Base-by-base conservation (phyloP, 139 green algal genomes). In the Haematococcus sp. region DNA sequence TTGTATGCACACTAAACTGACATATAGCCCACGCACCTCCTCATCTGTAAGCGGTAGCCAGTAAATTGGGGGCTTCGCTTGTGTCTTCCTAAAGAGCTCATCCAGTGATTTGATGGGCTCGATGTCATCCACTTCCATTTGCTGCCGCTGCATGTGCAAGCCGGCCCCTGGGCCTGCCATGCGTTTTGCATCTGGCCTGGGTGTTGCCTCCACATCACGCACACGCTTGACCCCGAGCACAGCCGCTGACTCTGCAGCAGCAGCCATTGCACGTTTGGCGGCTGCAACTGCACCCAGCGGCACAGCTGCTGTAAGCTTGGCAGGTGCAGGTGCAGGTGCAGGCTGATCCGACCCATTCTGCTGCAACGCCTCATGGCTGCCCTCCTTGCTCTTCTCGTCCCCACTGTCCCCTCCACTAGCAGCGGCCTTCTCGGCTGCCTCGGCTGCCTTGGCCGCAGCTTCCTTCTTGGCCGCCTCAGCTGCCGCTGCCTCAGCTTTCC, bases 21-120 rank as follows among this genome's bases (percentile, higher is more conserved):
- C 40, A 49, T 49, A 11, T 49, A 11, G 40, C 40, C 7, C 7
- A 56, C 63, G 34, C 19, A 88, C 82, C 58, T 91, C 74, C 32
- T 86, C 87, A 4, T 94, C 86, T 22, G 86, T 91, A 27, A 97
- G 79, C 28, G 92, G 92, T 74, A 97, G 77, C 80, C 86, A 97
- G 79, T 94, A 97, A 33, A 97, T 76, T 15, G 54, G 49, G 4
- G 92, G 92, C 84, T 91, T 89, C 40, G 80, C 59, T n/a, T 67
- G 70, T 0, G 92, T 97, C 81, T 93, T 93, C 4, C 79, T 74
- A 68, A 97, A 97, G 30, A 97, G 63, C 2, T 91, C 83, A 27
- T 96, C 92, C 68, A 97, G 64, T 0, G 69, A 76, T 1, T 67
- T 55, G 60, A 43, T 30, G 66, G 58, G 58, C 25, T 40, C 58